Percentiles rank a stretch among this genome's conserved stretches.
Evolutionary conservation across 352 stramenopile genomes (phyloP).

Genomic region (Phytophthora fragariaefolia): DNA sequence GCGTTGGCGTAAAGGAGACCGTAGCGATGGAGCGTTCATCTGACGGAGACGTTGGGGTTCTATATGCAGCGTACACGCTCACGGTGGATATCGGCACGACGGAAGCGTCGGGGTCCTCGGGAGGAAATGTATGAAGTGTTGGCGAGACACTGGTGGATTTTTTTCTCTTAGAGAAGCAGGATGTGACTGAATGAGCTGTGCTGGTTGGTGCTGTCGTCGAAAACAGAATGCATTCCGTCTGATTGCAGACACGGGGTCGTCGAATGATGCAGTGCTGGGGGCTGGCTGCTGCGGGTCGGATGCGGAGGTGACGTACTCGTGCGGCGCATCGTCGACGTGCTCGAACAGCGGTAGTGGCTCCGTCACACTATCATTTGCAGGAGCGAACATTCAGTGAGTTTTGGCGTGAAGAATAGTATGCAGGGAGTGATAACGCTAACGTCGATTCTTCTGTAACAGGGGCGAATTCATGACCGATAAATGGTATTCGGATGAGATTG

Average conservation of each 20-base stretch:
- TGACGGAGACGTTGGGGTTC: background rate
- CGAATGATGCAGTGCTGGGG: constrained; percentile 77
- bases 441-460: constrained; percentile 26
- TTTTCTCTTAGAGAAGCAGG: too few species aligned
- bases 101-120: constrained; percentile 28
- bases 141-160: background rate
- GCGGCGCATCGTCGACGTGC: constrained; percentile 71
- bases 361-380: constrained; percentile 60
- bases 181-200: background rate
- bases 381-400: constrained; percentile 72
- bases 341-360: constrained; percentile 25
- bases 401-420: too few species aligned
- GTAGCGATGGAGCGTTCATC: background rate
- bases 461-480: constrained; percentile 76
- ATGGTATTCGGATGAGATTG: constrained; percentile 65
- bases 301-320: constrained; percentile 67
- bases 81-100: constrained; percentile 43
- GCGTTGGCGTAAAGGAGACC: constrained; percentile 19
- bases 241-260: constrained; percentile 87
- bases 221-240: constrained; percentile 74
- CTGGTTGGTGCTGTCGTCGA: background rate
- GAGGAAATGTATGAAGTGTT: constrained; percentile 30
- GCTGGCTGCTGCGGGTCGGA: constrained; percentile 58
- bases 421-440: too few species aligned
- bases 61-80: constrained; percentile 44